Conservation (phyloP, 1,284 basidiomycete genomes). For the Tilletiaria anomala region DNA sequence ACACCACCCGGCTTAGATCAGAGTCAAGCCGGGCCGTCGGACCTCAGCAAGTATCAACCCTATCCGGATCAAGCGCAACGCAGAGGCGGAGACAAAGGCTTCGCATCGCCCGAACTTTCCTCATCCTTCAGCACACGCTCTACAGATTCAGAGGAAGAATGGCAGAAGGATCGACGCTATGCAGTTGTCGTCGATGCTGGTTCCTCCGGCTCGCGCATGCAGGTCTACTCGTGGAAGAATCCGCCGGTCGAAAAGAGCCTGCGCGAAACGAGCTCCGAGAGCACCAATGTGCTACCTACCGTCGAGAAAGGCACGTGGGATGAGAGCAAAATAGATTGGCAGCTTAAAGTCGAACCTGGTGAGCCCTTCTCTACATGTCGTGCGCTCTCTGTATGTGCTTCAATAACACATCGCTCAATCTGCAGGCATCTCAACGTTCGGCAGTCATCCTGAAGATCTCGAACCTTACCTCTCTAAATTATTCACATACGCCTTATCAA, state of each 20-base stretch:
- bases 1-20: too few relatives aligned
- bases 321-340: slow-evolving; percentile 54
- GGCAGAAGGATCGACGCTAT: slow-evolving; percentile 45
- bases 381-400: slow-evolving; percentile 1
- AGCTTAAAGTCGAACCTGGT: slow-evolving; percentile 86
- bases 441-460: slow-evolving; percentile 54
- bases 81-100: too few relatives aligned
- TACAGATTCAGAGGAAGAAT: too few relatives aligned
- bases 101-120: too few relatives aligned
- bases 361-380: slow-evolving; percentile 33
- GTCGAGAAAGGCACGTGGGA: slow-evolving; percentile 82
- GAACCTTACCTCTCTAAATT: slow-evolving; percentile 65
- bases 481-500: slow-evolving; percentile 62
- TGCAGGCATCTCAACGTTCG: slow-evolving; percentile 77
- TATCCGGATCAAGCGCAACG: too few relatives aligned
- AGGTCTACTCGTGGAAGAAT: slow-evolving; percentile 94
- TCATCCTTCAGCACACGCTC: too few relatives aligned
- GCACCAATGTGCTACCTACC: slow-evolving; percentile 49
- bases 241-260: slow-evolving; percentile 47
- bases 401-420: neutral
- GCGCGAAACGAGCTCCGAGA: slow-evolving; percentile 24
- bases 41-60: too few relatives aligned
- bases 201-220: slow-evolving; percentile 84
- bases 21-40: too few relatives aligned
- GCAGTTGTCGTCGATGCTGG: slow-evolving; percentile 96